Evolutionary conservation across 208 protist species (phyloP).

Genomic region (Tritrichomonas foetus): DNA sequence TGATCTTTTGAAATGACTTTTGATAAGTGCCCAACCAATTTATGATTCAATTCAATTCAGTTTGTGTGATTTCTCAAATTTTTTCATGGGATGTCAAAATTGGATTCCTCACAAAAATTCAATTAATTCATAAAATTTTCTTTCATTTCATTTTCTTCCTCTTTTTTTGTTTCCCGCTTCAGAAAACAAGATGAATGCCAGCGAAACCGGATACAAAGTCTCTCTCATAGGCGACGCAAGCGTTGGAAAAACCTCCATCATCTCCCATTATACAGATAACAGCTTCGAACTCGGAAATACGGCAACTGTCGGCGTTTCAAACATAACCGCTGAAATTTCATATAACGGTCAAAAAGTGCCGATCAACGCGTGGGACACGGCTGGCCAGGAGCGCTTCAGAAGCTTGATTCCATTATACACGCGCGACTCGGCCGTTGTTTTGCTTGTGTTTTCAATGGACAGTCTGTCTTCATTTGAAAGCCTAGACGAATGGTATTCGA

Average conservation of each 20-base stretch:
- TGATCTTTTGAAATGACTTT: too few species aligned
- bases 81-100: too few species aligned
- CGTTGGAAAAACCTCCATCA: slow-evolving; percentile 2
- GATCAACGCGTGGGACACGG: not conserved
- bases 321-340: not conserved
- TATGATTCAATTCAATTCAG: too few species aligned
- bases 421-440: not conserved
- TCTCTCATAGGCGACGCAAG: not conserved
- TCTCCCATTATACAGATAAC: not conserved
- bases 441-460: not conserved
- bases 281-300: not conserved
- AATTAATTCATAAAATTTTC: too few species aligned
- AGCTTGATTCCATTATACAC: not conserved
- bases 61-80: too few species aligned
- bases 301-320: not conserved
- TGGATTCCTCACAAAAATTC: too few species aligned
- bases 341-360: not conserved
- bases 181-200: too few species aligned
- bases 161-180: too few species aligned
- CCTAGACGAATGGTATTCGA: not conserved
- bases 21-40: too few species aligned
- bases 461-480: not conserved
- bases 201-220: not conserved
- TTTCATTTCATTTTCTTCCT: too few species aligned
- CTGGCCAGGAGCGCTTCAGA: not conserved